Base-by-base conservation (phyloP, 2,329 filamentous ascomycete genomes). In the Berkeleyomyces rouxiae region DNA sequence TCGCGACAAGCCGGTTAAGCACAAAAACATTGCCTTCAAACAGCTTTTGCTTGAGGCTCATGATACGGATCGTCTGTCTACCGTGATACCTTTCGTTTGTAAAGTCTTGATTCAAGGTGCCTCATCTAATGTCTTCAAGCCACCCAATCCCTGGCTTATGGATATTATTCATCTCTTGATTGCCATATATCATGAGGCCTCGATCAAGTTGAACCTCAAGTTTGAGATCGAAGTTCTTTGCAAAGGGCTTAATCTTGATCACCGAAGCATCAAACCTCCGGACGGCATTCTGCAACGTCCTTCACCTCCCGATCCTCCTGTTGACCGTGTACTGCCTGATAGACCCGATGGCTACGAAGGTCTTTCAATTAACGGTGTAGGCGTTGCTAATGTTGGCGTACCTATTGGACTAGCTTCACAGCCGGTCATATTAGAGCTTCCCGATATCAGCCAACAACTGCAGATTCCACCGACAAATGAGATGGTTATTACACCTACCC, bases 171-270 rank as follows among this genome's bases (percentile, higher is more conserved):
- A 88, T 66, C 78, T 97, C 6, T 79, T 99, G 43, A 88, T 96
- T 68, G 95, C 99, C 70, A 79, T 99, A 3, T 99, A 99, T 70
- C 87, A 96, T 70, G 87, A 88, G 69, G 90, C 89, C 11, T 92
- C 96, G 68, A 77, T 99, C 63, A 97, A 97, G 72, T 81, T 99
- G 44, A 97, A 97, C 68, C 84, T 96, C 60, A 99, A 97, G 69
- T 99, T 99, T 68, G 93, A 99, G 73, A 97, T 99, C 64, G 93
- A 99, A 73, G 91, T 99, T 36, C 80, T 99, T 33, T 99, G 91
- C 77, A 95, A 95, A 71, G 91, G 91, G 10, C 77, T 99, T 13
- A 86, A 86, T 62, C 78, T 97, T n/a, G 90, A 97, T 66, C 87
- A 96, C 73, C 96, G 95, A 74, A 86, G 82, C 64, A 90, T 97